These are phyloP conservation scores for Aspergillus sp. DNA, from an alignment of 2,329 filamentous ascomycete genomes.

Conservation along the genomic window DNA sequence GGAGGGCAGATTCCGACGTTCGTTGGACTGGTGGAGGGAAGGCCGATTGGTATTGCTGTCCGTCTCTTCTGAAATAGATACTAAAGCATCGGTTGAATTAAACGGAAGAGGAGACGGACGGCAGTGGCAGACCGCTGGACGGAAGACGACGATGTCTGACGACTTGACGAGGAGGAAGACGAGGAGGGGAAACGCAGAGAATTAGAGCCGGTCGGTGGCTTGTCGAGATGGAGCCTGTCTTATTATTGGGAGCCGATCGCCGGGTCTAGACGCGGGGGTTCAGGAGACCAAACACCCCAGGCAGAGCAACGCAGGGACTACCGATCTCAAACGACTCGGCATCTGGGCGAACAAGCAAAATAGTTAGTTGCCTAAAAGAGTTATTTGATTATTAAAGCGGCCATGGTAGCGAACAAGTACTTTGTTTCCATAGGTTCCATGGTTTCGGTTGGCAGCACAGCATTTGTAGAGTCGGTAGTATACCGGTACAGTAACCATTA, in stretches of 20 bases:
- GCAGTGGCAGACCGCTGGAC: background rate
- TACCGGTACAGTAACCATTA: too few relatives aligned
- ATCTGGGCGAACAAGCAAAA: background rate
- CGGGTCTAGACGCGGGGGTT: slow-evolving; percentile 34
- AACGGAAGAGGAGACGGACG: background rate
- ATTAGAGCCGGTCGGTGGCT: slow-evolving; percentile 13
- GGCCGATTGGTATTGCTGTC: background rate
- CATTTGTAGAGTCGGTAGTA: too few relatives aligned
- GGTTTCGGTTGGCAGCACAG: background rate
- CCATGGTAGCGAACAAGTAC: background rate
- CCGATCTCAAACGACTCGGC: too few relatives aligned
- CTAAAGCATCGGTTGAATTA: background rate
- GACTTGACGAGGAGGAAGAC: slow-evolving; percentile 13
- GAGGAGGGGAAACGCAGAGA: slow-evolving; percentile 18
- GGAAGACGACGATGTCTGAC: slow-evolving; percentile 14
- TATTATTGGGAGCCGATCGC: slow-evolving; percentile 23
- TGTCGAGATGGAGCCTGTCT: slow-evolving; percentile 20
- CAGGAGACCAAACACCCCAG: slow-evolving; percentile 8
- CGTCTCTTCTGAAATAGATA: background rate
- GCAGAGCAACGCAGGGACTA: background rate
- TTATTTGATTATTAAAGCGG: background rate
- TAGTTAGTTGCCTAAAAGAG: background rate
- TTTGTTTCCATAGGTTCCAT: background rate
- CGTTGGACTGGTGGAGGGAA: background rate
- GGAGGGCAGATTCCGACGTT: background rate